A percentile compares a stretch with the other conserved stretches of the same genome.
Evolutionary conservation across 129 eudicot genomes (phyloP).

Genomic region (Ambrosia trifida): DNA sequence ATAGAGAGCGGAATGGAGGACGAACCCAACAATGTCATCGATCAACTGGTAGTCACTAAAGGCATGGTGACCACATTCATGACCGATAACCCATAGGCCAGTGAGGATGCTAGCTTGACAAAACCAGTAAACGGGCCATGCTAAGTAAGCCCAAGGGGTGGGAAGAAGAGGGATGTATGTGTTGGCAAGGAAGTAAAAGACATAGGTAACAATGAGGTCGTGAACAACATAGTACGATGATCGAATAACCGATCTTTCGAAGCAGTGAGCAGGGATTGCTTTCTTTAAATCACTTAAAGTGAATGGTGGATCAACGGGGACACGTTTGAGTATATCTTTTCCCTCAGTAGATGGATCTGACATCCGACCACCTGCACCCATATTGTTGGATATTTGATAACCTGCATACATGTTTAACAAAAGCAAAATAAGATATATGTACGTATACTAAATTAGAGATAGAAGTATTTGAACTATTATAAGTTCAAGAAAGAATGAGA

Average conservation of each 20-base stretch:
- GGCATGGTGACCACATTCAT: conserved; percentile 36
- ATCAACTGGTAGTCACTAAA: conserved; percentile 31
- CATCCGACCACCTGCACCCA: conserved; percentile 37
- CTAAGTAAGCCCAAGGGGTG: conserved; percentile 19
- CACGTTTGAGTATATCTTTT: conserved; percentile 11
- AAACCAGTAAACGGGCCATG: conserved; percentile 27
- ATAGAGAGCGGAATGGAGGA: conserved; percentile 21
- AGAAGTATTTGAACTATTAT: not conserved
- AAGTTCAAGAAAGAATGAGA: not conserved
- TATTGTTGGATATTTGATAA: not conserved
- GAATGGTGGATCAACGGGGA: conserved; percentile 31
- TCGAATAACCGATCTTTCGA: conserved; percentile 19
- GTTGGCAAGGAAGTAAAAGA: conserved; percentile 25
- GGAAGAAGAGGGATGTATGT: conserved; percentile 29
- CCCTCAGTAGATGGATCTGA: not conserved
- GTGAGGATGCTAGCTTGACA: conserved; percentile 29
- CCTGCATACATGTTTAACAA: not conserved
- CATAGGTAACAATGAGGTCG: conserved; percentile 13
- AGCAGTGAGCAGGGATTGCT: conserved; percentile 33
- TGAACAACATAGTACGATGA: conserved; percentile 21
- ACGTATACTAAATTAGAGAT: not conserved
- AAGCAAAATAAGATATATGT: not conserved
- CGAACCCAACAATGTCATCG: conserved; percentile 23
- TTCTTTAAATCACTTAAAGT: conserved; percentile 29
- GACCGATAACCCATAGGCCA: conserved; percentile 30